phyloP scores from a whole-genome alignment of 2,329 filamentous ascomycete genomes.

The Samsoniella hepiali region DNA sequence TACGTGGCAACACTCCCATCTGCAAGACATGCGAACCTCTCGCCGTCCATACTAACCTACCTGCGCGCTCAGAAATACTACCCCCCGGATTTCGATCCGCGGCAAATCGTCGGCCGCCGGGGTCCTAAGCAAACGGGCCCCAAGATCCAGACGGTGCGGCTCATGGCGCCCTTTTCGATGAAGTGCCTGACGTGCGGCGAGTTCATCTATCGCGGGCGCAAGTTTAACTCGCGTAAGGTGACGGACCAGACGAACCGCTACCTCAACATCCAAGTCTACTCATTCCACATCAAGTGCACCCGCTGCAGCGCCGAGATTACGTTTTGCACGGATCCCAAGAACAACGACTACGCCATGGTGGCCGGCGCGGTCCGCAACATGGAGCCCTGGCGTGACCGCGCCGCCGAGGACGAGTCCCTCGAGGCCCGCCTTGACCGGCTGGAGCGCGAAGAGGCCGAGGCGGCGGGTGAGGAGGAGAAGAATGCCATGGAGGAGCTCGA shows the following conservation, averaged over 20 bases:
- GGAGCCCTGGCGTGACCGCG: conserved; percentile 74
- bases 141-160: conserved; percentile 78
- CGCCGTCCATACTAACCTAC: neutral
- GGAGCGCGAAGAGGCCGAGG: conserved; percentile 68
- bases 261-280: conserved; percentile 79
- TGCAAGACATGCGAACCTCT: neutral
- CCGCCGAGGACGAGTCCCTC: conserved; percentile 71
- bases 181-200: conserved; percentile 55
- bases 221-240: conserved; percentile 94
- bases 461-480: conserved; percentile 51
- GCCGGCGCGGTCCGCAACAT: conserved; percentile 87
- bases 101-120: conserved; percentile 68
- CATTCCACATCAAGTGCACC: conserved; percentile 82
- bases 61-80: conserved; percentile 48
- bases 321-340: conserved; percentile 92
- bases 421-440: conserved; percentile 83
- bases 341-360: conserved; percentile 82
- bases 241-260: conserved; percentile 86
- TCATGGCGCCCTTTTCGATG: conserved; percentile 61
- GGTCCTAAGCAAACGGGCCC: conserved; percentile 71
- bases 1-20: neutral
- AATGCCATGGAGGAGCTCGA: conserved; percentile 96
- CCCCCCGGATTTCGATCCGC: conserved; percentile 85
- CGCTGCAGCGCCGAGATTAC: conserved; percentile 83
- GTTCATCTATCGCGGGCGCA: conserved; percentile 89